Evolutionary conservation across 2,329 filamentous ascomycete genomes (phyloP).

Genomic region (Hypoxylon sp.): DNA sequence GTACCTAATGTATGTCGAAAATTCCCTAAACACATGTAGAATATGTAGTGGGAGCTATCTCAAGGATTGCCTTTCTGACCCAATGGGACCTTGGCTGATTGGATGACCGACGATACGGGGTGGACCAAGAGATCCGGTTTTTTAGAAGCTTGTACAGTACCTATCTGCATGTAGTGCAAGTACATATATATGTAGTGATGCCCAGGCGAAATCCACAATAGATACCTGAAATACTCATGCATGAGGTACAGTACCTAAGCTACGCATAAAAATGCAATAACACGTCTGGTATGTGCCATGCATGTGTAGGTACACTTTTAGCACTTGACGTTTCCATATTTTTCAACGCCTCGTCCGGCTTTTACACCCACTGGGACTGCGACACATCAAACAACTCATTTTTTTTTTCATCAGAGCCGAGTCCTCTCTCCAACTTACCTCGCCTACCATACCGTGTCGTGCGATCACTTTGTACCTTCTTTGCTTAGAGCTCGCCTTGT

Average conservation of each 20-base stretch:
- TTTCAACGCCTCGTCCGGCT: constrained; percentile 37
- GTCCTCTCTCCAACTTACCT: constrained; percentile 10
- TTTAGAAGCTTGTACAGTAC: constrained; percentile 17
- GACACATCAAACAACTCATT: constrained; percentile 37
- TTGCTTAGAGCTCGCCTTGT: constrained; percentile 22
- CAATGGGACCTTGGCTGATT: constrained; percentile 34
- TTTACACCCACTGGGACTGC: constrained; percentile 41
- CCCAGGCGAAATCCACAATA: constrained; percentile 15
- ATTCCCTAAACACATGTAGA: constrained; percentile 1
- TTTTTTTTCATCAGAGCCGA: constrained; percentile 24
- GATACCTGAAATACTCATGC: constrained; percentile 20
- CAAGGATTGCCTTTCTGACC: constrained; percentile 35
- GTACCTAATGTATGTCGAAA: constrained; percentile 9
- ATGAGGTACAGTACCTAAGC: constrained; percentile 30
- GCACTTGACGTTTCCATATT: constrained; percentile 43
- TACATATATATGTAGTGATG: constrained; percentile 14
- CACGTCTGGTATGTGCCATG: constrained; percentile 36
- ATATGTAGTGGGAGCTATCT: constrained; percentile 21
- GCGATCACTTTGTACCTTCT: constrained; percentile 20
- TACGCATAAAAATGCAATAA: constrained; percentile 46
- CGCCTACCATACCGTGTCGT: constrained; percentile 10
- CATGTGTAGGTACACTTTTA: constrained; percentile 35
- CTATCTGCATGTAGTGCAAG: constrained; percentile 2
- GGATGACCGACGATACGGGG: constrained; percentile 15
- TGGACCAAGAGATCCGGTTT: constrained; percentile 20